A percentile compares a stretch with the other conserved stretches of the same genome.
phyloP scores from a whole-genome alignment of 768 basidiomycete species.

The Trametes gibbosa region DNA sequence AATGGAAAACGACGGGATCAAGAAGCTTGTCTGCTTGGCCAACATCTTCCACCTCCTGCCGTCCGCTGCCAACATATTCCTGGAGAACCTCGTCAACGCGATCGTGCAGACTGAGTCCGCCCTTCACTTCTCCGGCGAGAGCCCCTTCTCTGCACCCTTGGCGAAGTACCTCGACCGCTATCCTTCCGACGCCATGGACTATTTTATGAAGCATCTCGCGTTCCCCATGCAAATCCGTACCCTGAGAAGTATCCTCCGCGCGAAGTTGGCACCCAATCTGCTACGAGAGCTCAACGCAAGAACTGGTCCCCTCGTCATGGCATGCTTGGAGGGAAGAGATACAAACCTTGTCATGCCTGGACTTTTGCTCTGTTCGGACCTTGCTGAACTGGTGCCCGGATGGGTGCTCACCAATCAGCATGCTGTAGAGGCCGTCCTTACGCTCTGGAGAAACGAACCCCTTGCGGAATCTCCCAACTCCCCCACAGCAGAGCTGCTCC shows the following conservation, averaged over 20 bases:
- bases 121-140: slow-evolving; percentile 85
- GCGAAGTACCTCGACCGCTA: slow-evolving; percentile 92
- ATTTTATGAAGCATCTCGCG: slow-evolving; percentile 77
- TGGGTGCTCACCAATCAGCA: slow-evolving; percentile 73
- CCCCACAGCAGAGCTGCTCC: slow-evolving; percentile 48
- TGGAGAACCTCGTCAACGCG: slow-evolving; percentile 80
- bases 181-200: slow-evolving; percentile 78
- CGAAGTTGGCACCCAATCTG: slow-evolving; percentile 73
- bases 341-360: slow-evolving; percentile 59
- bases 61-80: slow-evolving; percentile 87
- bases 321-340: slow-evolving; percentile 51
- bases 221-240: slow-evolving; percentile 81
- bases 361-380: slow-evolving; percentile 73
- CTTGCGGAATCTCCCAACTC: slow-evolving; percentile 27
- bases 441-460: slow-evolving; percentile 61
- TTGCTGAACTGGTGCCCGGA: slow-evolving; percentile 58
- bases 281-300: slow-evolving; percentile 64
- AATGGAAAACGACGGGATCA: slow-evolving; percentile 86
- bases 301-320: slow-evolving; percentile 50
- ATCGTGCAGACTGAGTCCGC: slow-evolving; percentile 91
- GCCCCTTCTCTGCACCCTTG: slow-evolving; percentile 91
- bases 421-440: slow-evolving; percentile 68
- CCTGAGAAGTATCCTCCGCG: slow-evolving; percentile 77
- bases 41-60: slow-evolving; percentile 98
- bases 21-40: slow-evolving; percentile 89